Conservation (phyloP, 345 rosid species). For the Punica granatum region DNA sequence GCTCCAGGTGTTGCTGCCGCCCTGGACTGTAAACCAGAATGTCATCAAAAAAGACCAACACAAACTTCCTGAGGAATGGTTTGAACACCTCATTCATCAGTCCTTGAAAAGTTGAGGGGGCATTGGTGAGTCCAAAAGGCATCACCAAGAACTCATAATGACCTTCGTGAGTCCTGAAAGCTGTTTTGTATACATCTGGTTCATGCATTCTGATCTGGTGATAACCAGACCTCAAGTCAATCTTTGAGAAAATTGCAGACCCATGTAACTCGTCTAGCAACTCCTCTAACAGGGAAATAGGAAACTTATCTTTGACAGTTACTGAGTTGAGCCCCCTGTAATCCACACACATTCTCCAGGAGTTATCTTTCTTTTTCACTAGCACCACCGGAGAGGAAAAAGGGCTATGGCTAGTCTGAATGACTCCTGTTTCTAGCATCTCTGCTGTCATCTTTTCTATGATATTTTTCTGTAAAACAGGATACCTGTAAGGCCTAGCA, state of each 20-base stretch:
- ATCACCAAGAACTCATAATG: too few relatives aligned
- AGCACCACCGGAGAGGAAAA: constrained; percentile 12
- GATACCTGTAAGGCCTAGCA: not conserved
- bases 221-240: constrained; percentile 6
- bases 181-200: constrained; percentile 2
- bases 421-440: not conserved
- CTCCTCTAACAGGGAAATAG: constrained; percentile 6
- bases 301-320: constrained; percentile 6
- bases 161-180: too few relatives aligned
- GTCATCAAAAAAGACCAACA: too few relatives aligned
- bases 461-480: too few relatives aligned
- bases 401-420: not conserved
- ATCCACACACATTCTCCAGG: too few relatives aligned
- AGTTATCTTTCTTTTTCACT: too few relatives aligned
- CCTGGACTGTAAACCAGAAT: not conserved
- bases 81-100: too few relatives aligned
- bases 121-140: too few relatives aligned
- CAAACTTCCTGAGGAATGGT: too few relatives aligned
- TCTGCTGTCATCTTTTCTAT: not conserved
- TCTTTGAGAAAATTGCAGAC: constrained; percentile 2
- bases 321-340: not conserved
- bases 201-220: constrained; percentile 8
- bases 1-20: not conserved
- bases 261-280: constrained; percentile 3
- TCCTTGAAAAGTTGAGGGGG: too few relatives aligned